phyloP scores from a whole-genome alignment of 352 stramenopile species.

The Albugo candida region DNA sequence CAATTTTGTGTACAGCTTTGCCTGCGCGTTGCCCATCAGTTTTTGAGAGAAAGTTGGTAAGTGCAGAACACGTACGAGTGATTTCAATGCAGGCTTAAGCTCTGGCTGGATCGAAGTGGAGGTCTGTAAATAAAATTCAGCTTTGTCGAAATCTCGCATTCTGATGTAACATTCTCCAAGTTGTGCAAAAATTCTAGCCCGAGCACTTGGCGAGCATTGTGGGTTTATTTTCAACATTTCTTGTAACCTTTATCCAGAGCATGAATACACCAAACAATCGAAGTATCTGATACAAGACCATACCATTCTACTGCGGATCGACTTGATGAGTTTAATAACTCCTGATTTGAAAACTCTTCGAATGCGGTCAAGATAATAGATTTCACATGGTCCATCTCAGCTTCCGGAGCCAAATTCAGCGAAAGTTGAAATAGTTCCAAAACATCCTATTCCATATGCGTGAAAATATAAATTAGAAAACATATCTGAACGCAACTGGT shows the following conservation, averaged over 20 bases:
- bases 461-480: too few species aligned
- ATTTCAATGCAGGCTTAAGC: slow-evolving; percentile 7
- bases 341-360: neutral
- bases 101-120: slow-evolving; percentile 6
- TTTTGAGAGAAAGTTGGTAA: neutral
- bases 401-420: neutral
- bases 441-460: too few species aligned
- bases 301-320: slow-evolving; percentile 1
- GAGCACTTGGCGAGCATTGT: slow-evolving; percentile 1
- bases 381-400: neutral
- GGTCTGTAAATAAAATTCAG: slow-evolving; percentile 13
- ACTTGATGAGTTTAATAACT: neutral
- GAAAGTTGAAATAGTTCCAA: neutral
- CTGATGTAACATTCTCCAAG: slow-evolving; percentile 11
- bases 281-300: neutral
- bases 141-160: slow-evolving; percentile 7
- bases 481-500: too few species aligned
- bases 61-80: slow-evolving; percentile 4
- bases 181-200: slow-evolving; percentile 3
- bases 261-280: neutral
- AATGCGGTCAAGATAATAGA: slow-evolving; percentile 1
- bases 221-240: slow-evolving; percentile 8
- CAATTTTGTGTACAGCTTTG: slow-evolving; percentile 11
- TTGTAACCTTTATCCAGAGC: slow-evolving; percentile 6
- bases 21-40: neutral